These are phyloP conservation scores for Tritrichomonas musculus DNA, from an alignment of 208 protist genomes.

Conservation along the genomic window DNA sequence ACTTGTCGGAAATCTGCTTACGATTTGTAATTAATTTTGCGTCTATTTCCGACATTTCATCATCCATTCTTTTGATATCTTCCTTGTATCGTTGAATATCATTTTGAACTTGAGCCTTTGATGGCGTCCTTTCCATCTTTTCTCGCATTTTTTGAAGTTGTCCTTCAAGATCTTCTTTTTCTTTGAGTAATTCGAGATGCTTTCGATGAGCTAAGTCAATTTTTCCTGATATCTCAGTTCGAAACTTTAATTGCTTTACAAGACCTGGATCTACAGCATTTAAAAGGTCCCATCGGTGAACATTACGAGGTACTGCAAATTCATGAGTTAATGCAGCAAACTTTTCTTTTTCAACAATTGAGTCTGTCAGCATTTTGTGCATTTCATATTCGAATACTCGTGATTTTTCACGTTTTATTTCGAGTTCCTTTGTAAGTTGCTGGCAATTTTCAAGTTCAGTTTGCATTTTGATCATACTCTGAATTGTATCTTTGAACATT, in stretches of 20 bases:
- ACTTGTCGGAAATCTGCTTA: no score
- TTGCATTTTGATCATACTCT: neutral
- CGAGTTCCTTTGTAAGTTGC: neutral
- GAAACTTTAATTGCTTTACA: neutral
- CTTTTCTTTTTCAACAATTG: neutral
- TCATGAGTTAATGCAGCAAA: neutral
- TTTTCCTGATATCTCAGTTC: neutral
- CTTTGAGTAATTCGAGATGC: neutral
- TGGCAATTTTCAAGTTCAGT: neutral
- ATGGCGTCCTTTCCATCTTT: neutral
- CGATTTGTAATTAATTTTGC: no score
- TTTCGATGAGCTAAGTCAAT: neutral
- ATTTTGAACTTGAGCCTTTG: no score
- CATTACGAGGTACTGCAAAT: constrained; percentile 10
- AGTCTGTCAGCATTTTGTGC: neutral
- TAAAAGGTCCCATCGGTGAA: neutral
- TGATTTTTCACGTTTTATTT: neutral
- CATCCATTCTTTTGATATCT: no score
- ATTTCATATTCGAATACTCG: neutral
- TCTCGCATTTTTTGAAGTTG: neutral
- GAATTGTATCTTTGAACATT: neutral
- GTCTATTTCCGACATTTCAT: no score
- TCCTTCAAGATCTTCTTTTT: neutral
- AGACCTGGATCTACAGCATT: neutral
- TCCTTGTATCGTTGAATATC: no score